Evolutionary conservation across 345 rosid species (phyloP).

Genomic region (Geranium brycei): DNA sequence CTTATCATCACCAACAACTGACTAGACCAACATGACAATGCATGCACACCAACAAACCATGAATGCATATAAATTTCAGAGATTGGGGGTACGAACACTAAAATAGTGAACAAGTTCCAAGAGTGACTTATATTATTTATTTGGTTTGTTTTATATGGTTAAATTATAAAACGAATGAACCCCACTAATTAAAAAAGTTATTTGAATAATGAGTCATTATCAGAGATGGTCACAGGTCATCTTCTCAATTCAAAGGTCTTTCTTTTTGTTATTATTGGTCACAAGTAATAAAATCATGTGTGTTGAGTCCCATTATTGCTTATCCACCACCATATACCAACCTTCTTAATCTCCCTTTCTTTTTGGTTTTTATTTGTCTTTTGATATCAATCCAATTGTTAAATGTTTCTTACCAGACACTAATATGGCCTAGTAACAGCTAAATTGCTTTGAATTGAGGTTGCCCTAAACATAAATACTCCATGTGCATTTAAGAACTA

Average conservation of each 20-base stretch:
- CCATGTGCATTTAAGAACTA: too few relatives aligned
- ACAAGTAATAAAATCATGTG: too few relatives aligned
- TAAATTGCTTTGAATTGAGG: background rate
- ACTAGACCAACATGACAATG: background rate
- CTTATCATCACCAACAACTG: background rate
- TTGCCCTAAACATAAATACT: background rate
- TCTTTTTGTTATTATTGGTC: too few relatives aligned
- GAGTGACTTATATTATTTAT: background rate
- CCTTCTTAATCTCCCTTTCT: background rate
- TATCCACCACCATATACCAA: background rate
- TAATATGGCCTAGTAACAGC: background rate
- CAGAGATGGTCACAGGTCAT: background rate
- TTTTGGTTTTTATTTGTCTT: background rate
- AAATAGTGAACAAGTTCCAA: background rate
- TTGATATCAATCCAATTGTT: background rate
- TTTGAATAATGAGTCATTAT: background rate
- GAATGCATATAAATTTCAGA: background rate
- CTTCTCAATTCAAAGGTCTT: too few relatives aligned
- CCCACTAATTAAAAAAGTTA: background rate
- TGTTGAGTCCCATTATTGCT: background rate
- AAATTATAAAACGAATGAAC: background rate
- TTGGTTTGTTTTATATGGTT: too few relatives aligned
- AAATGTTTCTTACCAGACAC: background rate
- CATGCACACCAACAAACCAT: background rate
- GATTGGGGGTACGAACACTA: background rate